Evolutionary conservation across 139 green algal genomes (phyloP), one percentile per base, ranked within the genome.

Genomic region (Yamagishiella unicocca): DNA sequence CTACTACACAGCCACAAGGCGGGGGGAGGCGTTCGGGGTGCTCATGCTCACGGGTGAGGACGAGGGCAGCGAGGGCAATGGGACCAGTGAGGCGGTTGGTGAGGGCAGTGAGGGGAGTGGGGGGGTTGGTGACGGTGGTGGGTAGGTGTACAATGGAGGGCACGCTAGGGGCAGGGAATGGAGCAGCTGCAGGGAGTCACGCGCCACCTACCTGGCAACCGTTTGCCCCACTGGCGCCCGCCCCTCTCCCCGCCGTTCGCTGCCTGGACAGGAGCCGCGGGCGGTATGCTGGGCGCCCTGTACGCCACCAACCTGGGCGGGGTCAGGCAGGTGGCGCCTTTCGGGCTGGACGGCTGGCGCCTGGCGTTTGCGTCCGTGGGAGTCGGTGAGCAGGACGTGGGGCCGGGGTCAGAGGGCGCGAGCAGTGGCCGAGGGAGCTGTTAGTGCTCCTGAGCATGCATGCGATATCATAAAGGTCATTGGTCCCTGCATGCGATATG

Each of bases 11-110:
- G 53, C 66, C 10, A 90, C 77, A 4, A 35, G 74, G 12, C 64
- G 95, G 10, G 95, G 95, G 27, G 82, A 83, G 33, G 95, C 94
- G 17, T 97, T 97, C 92, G 95, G 95, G 24, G 58, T 74, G 10
- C 89, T 97, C 71, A 93, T 91, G 76, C 53, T 96, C 27, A 96
- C 91, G 0, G 93, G 93, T 64, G 82, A 70, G 80, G 50, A 17
- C 14, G 50, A 58, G 50, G n/a, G n/a, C n/a, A n/a, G n/a, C n/a
- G n/a, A n/a, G n/a, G n/a, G n/a, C n/a, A n/a, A n/a, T n/a, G n/a
- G n/a, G n/a, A n/a, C n/a, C n/a, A n/a, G n/a, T n/a, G n/a, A n/a
- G n/a, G n/a, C n/a, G n/a, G 50, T 58, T 58, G n/a, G n/a, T n/a
- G n/a, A n/a, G n/a, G n/a, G n/a, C n/a, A n/a, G n/a, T n/a, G 17